Base-by-base conservation (phyloP, 2,329 filamentous ascomycete genomes). In the Rachicladosporium sp. region DNA sequence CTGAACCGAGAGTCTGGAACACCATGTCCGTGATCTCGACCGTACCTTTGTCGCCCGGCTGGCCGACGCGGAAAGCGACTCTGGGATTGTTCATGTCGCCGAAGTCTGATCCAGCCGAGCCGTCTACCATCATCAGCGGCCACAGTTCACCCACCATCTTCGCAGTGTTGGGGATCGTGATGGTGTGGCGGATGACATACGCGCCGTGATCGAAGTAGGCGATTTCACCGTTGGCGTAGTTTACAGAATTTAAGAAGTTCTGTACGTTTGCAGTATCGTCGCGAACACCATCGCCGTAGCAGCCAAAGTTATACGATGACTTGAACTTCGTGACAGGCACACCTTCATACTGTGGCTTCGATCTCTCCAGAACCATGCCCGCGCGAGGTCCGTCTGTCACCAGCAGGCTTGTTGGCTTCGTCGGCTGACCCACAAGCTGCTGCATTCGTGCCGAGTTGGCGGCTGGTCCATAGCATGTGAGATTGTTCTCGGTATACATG, bases 141-240 rank as follows among this genome's bases (percentile, higher is more conserved):
- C 85, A 94, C 57, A 93, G 78, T 64, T 95, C 87, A 52, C 89
- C 89, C 6, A 83, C 84, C 56, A 96, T 88, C 64, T 80, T 82
- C 66, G 89, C 78, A 43, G 60, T 61, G 30, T 59, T 57, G 6
- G 75, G 75, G 2, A 80, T 65, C 39, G 66, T 68, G 54, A 80
- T 61, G 4, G 76, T 80, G 43, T 71, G 64, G 15, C 67, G 73
- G 55, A 80, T 66, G 29, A 77, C 54, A 55, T 80, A 80, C 15
- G 73, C 70, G 42, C 76, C 76, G 49, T 79, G 74, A 48, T 79
- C 75, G 51, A 77, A 77, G 61, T 76, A 78, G n/a, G 79, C 67
- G 36, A 80, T 64, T 50, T 78, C 66, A 46, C 75, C 76, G 3
- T 35, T 32, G 15, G 15, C 15, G 15, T 19, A 19, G 11, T 70